These are phyloP conservation scores for Coemansia asiatica DNA, from an alignment of 192 early-diverging fungal genomes.

Conservation along the genomic window DNA sequence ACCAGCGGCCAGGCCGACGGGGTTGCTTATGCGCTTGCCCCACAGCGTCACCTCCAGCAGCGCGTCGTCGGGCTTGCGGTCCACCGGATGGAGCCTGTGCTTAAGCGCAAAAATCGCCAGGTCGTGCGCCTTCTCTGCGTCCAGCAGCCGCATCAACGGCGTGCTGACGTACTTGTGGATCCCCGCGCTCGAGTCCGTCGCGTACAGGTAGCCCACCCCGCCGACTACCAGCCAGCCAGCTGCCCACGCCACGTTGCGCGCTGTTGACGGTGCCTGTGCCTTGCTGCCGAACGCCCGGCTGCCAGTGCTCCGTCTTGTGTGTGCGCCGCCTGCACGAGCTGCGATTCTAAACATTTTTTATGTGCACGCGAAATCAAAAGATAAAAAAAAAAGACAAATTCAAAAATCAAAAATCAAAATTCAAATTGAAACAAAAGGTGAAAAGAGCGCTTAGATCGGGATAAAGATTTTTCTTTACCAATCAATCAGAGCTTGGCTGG, in stretches of 20 bases:
- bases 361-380: not conserved
- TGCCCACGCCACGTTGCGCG: constrained; percentile 35
- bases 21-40: constrained; percentile 73
- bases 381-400: constrained; percentile 6
- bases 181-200: constrained; percentile 71
- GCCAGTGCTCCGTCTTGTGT: not conserved
- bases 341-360: constrained; percentile 30
- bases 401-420: too few relatives aligned
- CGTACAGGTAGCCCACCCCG: constrained; percentile 59
- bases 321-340: constrained; percentile 8
- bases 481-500: not conserved
- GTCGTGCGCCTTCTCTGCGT: constrained; percentile 76
- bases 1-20: constrained; percentile 85
- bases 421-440: not conserved
- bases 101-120: constrained; percentile 63
- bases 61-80: constrained; percentile 59
- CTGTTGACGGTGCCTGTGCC: constrained; percentile 24
- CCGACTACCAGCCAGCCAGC: constrained; percentile 35
- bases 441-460: not conserved
- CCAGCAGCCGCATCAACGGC: constrained; percentile 70
- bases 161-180: constrained; percentile 65
- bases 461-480: too few relatives aligned
- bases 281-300: constrained; percentile 29
- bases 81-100: constrained; percentile 63
- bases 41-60: constrained; percentile 65